Evolutionary conservation across 257 asterid species (phyloP), one percentile per base, ranked within the genome.

Genomic region (Forsythia suspensa): DNA sequence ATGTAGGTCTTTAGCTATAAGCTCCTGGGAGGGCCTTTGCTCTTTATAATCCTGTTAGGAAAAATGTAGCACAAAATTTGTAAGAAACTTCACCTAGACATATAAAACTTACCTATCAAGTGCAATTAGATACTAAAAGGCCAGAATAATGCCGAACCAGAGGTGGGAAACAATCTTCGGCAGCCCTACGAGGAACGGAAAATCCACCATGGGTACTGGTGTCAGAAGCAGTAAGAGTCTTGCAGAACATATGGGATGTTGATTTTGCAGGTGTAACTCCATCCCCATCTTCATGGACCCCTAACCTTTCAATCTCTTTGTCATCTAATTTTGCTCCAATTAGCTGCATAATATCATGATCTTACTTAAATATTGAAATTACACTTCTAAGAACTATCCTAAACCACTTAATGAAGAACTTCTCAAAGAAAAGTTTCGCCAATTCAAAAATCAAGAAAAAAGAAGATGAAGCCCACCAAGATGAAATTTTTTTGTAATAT

Each of bases 131-230:
- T 39, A 72, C 29, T 39, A 68, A 29, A 72, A 82, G 77, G 13
- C 44, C 20, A 65, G 24, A 59, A 59, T 15, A 74, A 52, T 80
- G 76, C 48, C 85, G 71, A 77, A 96, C 99, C 97, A 96, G 89
- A 85, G 97, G 98, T 2, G 98, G 98, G 79, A 96, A 96, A 86
- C 99, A 96, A 85, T 96, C 99, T 84, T 96, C 99, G 18, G 99
- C 99, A 81, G 99, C 99, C 79, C 99, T 88, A 38, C 98, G 96
- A 66, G 99, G 98, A 82, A 94, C 99, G 3, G 98, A 96, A 85
- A 96, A 96, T 74, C 99, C 99, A 80, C 99, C 99, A 73, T 96
- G 97, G 11, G 97, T 94, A 71, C 98, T 96, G 8, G 99, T 96
- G 84, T 96, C 98, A 0, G 99, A 96, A 67, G 97, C 99, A 21